These are phyloP conservation scores for Phytophthora sojae DNA, from an alignment of 352 stramenopile genomes.

Conservation along the genomic window DNA sequence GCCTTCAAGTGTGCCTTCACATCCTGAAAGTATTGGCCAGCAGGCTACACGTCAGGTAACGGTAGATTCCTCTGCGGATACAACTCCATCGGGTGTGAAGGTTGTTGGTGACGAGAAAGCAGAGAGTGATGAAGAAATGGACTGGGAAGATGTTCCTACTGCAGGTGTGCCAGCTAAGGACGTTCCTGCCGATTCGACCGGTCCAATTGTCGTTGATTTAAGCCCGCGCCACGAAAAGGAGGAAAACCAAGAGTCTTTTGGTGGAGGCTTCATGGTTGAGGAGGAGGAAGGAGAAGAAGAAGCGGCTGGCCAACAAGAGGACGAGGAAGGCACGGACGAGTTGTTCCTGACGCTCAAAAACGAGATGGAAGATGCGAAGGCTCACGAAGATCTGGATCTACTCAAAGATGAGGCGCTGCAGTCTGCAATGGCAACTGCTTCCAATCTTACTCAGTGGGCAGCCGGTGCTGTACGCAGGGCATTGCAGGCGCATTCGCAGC, in stretches of 20 bases:
- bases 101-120: conserved; percentile 1
- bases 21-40: conserved; percentile 1
- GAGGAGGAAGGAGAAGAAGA: conserved; percentile 1
- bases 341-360: conserved; percentile 65
- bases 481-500: conserved; percentile 66
- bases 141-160: conserved; percentile 59
- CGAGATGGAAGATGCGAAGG: conserved; percentile 79
- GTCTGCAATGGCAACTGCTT: conserved; percentile 82
- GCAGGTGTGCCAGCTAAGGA: conserved; percentile 38
- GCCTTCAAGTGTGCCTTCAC: neutral
- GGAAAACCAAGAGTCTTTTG: conserved; percentile 6
- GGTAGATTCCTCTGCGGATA: neutral
- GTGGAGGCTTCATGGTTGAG: neutral
- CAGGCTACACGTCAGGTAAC: neutral
- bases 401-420: conserved; percentile 77
- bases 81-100: neutral
- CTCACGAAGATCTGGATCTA: conserved; percentile 66
- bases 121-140: conserved; percentile 48
- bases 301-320: conserved; percentile 2
- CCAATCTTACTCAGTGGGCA: conserved; percentile 90
- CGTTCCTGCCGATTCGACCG: neutral
- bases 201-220: neutral
- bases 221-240: neutral
- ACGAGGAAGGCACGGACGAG: conserved; percentile 47
- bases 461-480: conserved; percentile 79